These are phyloP conservation scores for Paramecium sonneborni DNA, from an alignment of 73 alveolate genomes.

Conservation along the genomic window DNA sequence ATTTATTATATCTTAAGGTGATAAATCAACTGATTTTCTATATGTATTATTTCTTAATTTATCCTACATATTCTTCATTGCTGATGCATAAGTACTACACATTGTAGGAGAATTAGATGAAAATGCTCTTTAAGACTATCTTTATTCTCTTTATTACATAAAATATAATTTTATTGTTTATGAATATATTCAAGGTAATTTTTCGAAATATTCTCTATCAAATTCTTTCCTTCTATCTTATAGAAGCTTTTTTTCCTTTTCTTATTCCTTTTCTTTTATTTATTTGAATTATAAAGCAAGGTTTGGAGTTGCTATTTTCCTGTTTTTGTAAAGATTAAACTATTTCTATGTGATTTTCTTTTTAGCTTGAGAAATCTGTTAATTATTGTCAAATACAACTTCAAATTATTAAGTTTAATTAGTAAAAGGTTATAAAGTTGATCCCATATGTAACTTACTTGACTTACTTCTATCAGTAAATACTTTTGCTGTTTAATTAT, in stretches of 20 bases:
- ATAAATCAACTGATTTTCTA: background rate
- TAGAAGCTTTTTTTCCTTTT: background rate
- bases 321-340: background rate
- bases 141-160: background rate
- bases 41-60: background rate
- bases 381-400: background rate
- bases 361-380: background rate
- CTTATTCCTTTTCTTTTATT: background rate
- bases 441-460: background rate
- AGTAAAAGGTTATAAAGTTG: background rate
- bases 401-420: background rate
- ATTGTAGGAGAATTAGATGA: conserved; percentile 10
- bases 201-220: background rate
- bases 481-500: background rate
- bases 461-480: background rate
- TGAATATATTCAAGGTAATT: background rate
- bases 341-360: background rate
- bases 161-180: background rate
- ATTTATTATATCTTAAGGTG: background rate
- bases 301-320: conserved; percentile 4
- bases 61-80: conserved; percentile 4
- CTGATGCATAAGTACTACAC: conserved; percentile 12
- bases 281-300: background rate
- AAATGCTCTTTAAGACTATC: background rate
- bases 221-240: background rate